Percentiles rank a stretch among this genome's conserved stretches.
phyloP scores from a whole-genome alignment of 805 yeast genomes.

The Danielia reshetovae region DNA sequence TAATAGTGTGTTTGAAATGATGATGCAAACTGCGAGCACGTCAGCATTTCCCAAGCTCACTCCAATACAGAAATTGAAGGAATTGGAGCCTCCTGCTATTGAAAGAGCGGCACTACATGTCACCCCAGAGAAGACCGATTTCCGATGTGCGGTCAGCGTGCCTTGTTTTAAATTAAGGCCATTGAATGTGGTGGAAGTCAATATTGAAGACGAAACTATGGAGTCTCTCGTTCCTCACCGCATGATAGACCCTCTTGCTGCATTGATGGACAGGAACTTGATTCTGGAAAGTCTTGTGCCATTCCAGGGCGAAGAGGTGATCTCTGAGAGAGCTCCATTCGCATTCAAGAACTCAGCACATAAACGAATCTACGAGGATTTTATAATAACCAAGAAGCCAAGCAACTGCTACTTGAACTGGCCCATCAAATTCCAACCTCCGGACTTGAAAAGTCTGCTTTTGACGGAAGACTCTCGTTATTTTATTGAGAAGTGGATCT shows the following conservation, averaged over 20 bases:
- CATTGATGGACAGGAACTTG: constrained; percentile 1
- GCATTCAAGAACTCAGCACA: constrained; percentile 7
- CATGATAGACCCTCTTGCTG: constrained; percentile 6
- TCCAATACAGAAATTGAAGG: constrained; percentile 28
- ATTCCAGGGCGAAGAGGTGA: neutral
- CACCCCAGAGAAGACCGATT: constrained; percentile 12
- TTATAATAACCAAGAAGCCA: constrained; percentile 2
- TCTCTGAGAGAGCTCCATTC: constrained; percentile 6
- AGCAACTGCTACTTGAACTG: constrained; percentile 30
- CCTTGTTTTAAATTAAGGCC: neutral
- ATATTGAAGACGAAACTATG: neutral
- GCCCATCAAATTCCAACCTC: constrained; percentile 39
- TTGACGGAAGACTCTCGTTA: constrained; percentile 21
- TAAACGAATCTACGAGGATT: constrained; percentile 9
- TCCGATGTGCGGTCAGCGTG: neutral
- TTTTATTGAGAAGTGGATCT: constrained; percentile 37
- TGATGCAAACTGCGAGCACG: constrained; percentile 33
- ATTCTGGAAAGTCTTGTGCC: too few species aligned
- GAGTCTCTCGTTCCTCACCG: neutral
- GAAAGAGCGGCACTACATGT: constrained; percentile 32
- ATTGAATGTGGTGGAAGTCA: too few species aligned
- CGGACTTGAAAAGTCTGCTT: constrained; percentile 28
- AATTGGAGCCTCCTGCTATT: constrained; percentile 29
- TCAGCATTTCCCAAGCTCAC: constrained; percentile 22
- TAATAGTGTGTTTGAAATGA: constrained; percentile 31